Conservation (phyloP, 805 yeast species). For the Candida xyloterini region DNA sequence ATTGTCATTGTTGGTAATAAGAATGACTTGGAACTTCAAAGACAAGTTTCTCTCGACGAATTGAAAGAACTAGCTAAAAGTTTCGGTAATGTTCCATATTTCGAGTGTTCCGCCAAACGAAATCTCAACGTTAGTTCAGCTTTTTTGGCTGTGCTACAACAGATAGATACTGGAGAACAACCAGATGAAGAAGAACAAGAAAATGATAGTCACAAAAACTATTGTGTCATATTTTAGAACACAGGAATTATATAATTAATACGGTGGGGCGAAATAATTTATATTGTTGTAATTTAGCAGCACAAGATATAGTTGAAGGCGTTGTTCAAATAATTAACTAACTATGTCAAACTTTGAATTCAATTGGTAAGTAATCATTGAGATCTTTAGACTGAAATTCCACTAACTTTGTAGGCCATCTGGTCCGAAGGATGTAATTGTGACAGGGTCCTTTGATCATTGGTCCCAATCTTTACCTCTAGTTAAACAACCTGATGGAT, state of each 20-base stretch:
- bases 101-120: conserved; percentile 49
- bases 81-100: conserved; percentile 41
- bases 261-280: conserved; percentile 8
- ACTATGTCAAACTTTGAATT: conserved; percentile 26
- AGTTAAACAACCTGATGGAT: conserved; percentile 40
- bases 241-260: conserved; percentile 1
- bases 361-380: conserved; percentile 23
- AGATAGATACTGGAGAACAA: conserved; percentile 45
- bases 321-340: conserved; percentile 21
- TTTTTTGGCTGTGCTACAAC: conserved; percentile 56
- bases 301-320: conserved; percentile 5
- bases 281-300: conserved; percentile 22
- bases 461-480: conserved; percentile 52
- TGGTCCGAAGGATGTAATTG: conserved; percentile 42
- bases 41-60: conserved; percentile 54
- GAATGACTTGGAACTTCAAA: conserved; percentile 55
- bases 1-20: conserved; percentile 49
- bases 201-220: background rate
- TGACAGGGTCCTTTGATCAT: conserved; percentile 59
- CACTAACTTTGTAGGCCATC: conserved; percentile 28
- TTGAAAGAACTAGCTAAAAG: conserved; percentile 42
- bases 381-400: too few relatives aligned
- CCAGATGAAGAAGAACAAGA: conserved; percentile 10
- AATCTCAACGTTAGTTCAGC: conserved; percentile 46
- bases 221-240: conserved; percentile 15